Conservation (phyloP, 2,329 filamentous ascomycete species). For the Fusarium heterosporum region DNA sequence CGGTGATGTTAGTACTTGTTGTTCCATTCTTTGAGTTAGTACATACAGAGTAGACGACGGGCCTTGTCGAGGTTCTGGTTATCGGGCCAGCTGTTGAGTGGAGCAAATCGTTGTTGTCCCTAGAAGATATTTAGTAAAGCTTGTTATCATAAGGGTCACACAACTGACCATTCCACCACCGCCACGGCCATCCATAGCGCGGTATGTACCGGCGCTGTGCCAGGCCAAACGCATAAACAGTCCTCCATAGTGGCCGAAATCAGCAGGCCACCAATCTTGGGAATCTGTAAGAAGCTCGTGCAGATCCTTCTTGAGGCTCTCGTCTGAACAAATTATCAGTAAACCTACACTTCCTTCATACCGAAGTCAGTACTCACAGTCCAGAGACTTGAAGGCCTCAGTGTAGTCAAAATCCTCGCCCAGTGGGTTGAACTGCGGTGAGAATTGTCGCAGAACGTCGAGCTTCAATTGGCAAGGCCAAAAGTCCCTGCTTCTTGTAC, state of each 20-base stretch:
- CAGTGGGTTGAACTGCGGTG: constrained; percentile 70
- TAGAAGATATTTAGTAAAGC: constrained; percentile 3
- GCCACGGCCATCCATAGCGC: constrained; percentile 78
- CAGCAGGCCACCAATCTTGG: constrained; percentile 84
- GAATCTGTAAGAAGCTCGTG: constrained; percentile 79
- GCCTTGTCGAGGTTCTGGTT: constrained; percentile 84
- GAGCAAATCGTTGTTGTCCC: constrained; percentile 83
- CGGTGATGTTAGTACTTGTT: background rate
- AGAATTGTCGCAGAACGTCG: constrained; percentile 80
- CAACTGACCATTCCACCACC: constrained; percentile 69
- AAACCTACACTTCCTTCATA: rapidly evolving
- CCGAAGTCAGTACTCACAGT: constrained; percentile 55
- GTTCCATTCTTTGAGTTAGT: rapidly evolving
- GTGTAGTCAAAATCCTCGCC: constrained; percentile 77
- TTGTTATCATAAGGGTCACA: too few species aligned
- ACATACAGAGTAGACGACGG: constrained; percentile 74
- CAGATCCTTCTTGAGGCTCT: constrained; percentile 79
- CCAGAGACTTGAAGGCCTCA: constrained; percentile 75
- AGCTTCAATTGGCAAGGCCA: constrained; percentile 77
- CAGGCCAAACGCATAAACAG: constrained; percentile 85
- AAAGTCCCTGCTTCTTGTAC: constrained; percentile 77
- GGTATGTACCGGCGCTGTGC: constrained; percentile 84
- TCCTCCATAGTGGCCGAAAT: constrained; percentile 84
- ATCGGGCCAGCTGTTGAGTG: constrained; percentile 84
- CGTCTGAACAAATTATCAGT: constrained; percentile 47